phyloP scores from a whole-genome alignment of 2,329 filamentous ascomycete species.

The Aspergillus vadensis region DNA sequence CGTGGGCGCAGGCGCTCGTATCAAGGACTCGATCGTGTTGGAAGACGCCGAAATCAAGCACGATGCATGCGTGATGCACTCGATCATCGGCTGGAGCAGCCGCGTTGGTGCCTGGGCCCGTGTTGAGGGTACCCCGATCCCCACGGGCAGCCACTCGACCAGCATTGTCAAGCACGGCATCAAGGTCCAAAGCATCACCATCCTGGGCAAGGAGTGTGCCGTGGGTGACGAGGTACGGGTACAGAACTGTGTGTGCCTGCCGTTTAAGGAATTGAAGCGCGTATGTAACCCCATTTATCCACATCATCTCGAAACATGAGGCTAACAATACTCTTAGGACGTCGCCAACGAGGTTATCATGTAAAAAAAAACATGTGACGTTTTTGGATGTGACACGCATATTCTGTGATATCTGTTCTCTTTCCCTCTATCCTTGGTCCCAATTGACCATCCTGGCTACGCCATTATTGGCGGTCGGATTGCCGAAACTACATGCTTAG shows the following conservation, averaged over 20 bases:
- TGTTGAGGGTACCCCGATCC: slow-evolving; percentile 91
- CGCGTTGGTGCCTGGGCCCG: slow-evolving; percentile 96
- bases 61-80: slow-evolving; percentile 91
- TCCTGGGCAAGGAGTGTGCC: slow-evolving; percentile 91
- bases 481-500: background rate
- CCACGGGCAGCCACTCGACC: slow-evolving; percentile 83
- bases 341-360: slow-evolving; percentile 74
- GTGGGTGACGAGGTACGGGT: slow-evolving; percentile 94
- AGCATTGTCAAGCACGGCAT: slow-evolving; percentile 97
- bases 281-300: slow-evolving; percentile 55
- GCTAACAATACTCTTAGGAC: slow-evolving; percentile 30
- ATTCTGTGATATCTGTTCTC: background rate
- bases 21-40: slow-evolving; percentile 95
- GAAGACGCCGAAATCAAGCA: slow-evolving; percentile 96
- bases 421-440: background rate
- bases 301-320: background rate
- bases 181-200: slow-evolving; percentile 98
- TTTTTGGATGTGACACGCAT: background rate
- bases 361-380: slow-evolving; percentile 55
- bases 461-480: background rate
- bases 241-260: slow-evolving; percentile 96
- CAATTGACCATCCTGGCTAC: background rate
- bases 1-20: slow-evolving; percentile 81
- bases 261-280: slow-evolving; percentile 96
- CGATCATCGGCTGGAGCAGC: slow-evolving; percentile 96